Evolutionary conservation across 1,139 yeast species (phyloP), one percentile per base, ranked within the genome.

Genomic region (Yamadazyma mexicana): DNA sequence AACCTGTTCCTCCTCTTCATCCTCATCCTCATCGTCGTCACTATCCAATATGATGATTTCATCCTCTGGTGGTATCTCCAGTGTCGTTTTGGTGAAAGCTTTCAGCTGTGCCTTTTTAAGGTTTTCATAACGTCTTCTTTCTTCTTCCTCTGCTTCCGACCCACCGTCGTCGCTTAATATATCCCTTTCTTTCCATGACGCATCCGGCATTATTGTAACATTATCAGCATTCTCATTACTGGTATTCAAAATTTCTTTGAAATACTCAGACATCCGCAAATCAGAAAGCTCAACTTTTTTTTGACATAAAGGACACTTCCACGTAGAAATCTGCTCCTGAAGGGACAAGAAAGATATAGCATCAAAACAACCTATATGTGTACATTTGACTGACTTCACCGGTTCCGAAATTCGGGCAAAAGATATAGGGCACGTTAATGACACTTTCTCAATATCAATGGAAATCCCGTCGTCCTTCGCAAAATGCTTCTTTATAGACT

Each of bases 341-440:
- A 82, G 66, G 43, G 75, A 72, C 11, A 85, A 52, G 52, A 73
- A 85, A 38, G 81, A 75, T 20, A 67, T 56, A 0, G 81, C 83
- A 59, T 85, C 94, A 59, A 84, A 84, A 51, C 92, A 84, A 50
- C 79, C 83, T n/a, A 81, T 59, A 56, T 85, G 94, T 29, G 73
- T 64, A 58, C 92, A 85, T 40, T 62, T 66, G 0, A 69, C 62
- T 2, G 87, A 76, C 49, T 79, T 77, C 2, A 74, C 76, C 0
- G 94, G 92, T 43, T 69, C 62, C 41, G 66, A 65, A 73, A 85
- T 78, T 44, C 81, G 66, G n/a, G 75, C 68, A 48, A 75, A 79
- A 1, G 87, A 75, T 11, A 83, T 62, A 0, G 92, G 91, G 54
- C 88, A 84, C 42, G 72, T 71, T 38, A 85, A 61, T 15, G 83